Base-by-base conservation (phyloP, 1,284 basidiomycete genomes). In the Neonothopanus nambi region DNA sequence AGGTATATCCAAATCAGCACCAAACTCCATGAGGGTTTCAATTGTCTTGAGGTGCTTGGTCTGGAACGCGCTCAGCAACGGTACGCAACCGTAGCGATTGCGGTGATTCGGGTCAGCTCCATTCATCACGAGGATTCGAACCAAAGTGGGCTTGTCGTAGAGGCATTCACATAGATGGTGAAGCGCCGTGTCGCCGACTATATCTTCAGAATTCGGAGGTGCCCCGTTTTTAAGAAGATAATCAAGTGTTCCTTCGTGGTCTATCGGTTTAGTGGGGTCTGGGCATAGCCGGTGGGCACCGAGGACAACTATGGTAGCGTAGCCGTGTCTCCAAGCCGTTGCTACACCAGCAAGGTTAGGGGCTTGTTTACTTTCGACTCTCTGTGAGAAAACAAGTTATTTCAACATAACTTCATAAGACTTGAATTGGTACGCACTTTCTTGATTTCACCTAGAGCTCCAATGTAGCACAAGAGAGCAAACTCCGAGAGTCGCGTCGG, bases 181-280 rank as follows among this genome's bases (percentile, higher is more conserved):
- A 2, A 84, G 69, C 2, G 81, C 78, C 1, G 78, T 80, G 62
- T 69, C 70, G 6, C 78, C 79, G 8, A 67, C 69, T 47, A 84
- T 74, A 55, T n/a, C n/a, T n/a, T n/a, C n/a, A n/a, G n/a, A n/a
- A n/a, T n/a, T n/a, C n/a, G n/a, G n/a, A n/a, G n/a, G n/a, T n/a
- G n/a, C n/a, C n/a, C n/a, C n/a, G n/a, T n/a, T n/a, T n/a, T n/a
- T n/a, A n/a, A n/a, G n/a, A n/a, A n/a, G n/a, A n/a, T n/a, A n/a
- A n/a, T n/a, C n/a, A n/a, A n/a, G n/a, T n/a, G n/a, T n/a, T n/a
- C 70, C 74, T 9, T 61, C 35, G 56, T 79, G 72, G 43, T 65
- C 56, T 45, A 64, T 43, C 17, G 18, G 43, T 12, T 52, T 30
- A 15, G 52, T n/a, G 52, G 51, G 11, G 57, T 33, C 6, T 60